Base-by-base conservation (phyloP, 2,329 filamentous ascomycete species). In the Xylariaceae sp. region DNA sequence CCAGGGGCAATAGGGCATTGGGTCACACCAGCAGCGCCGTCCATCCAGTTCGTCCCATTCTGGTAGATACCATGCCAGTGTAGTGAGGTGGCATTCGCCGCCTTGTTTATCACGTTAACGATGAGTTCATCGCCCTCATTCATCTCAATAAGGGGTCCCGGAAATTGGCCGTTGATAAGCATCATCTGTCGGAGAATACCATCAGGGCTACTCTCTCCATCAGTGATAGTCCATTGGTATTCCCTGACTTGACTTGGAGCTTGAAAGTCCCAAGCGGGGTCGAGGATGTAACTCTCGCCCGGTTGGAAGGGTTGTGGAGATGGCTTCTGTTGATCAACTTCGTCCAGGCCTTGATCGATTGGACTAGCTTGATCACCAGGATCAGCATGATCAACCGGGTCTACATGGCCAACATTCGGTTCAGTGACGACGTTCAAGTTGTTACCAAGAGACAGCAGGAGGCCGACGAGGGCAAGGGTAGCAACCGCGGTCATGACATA, bases 61-160 rank as follows among this genome's bases (percentile, higher is more conserved):
- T 91, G 88, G 68, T 85, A 90, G 63, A 93, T 79, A 13, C 89
- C 89, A 65, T 93, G 89, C 71, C 89, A 92, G 70, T 93, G 89
- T 4, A 92, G 77, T 44, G 80, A 82, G 7, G 87, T 88, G 10
- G 80, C 82, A 64, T 91, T 88, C 10, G 77, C 76, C 0, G 88
- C 82, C 18, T 81, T 78, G 66, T 93, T 93, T 65, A 83, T 75
- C 54, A 91, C 78, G 37, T 89, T 83, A 49, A 92, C 83, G 2
- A 90, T 72, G 7, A 94, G 72, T 1, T 81, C 84, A 66, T 94
- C 90, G 17, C 88, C 88, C 64, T 89, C 85, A 64, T 89, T 90
- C 62, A 85, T 84, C 64, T 89, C 83, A 51, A 94, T 83, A 50
- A 88, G 73, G 4, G 89, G 89, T 0, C 89, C 81, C 0, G 90